Base-by-base conservation (phyloP, 805 yeast species). In the Schwanniomyces vanrijiae region DNA sequence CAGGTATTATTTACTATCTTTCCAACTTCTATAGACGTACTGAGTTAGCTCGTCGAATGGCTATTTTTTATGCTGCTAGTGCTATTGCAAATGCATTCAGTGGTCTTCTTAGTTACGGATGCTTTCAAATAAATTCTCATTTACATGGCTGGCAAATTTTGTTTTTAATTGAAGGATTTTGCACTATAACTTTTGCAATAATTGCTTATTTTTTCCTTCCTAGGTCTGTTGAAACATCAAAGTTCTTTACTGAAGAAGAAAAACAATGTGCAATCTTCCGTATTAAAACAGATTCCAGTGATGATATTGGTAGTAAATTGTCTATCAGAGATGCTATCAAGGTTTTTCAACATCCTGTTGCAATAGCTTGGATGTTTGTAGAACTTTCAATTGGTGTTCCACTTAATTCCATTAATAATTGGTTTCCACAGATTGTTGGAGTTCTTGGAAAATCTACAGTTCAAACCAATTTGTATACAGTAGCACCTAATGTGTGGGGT, bases 361-460 rank as follows among this genome's bases (percentile, higher is more conserved):
- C 73, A 9, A 52, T 71, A 43, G 69, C 68, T 9, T 76, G 80
- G 80, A 59, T 76, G 64, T 56, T 74, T 21, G 62, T 64, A 31
- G 80, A 76, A 61, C 58, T 76, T 39, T 61, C 69, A 35, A 67
- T 76, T 40, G 81, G 80, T 45, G 81, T 76, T 20, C 81, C 81
- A 2, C 58, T 76, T 28, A 74, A 73, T 49, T 73, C 78, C n/a
- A 67, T 73, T 48, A 70, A 71, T 46, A 75, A 72, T 55, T 75
- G 78, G 78, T 73, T 76, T 50, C 80, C 81, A 3, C 81, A 75
- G 52, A 71, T 71, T 48, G 62, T 71, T 43, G 59, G 57, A 22
- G 59, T 61, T 11, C 56, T 71, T 37, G 76, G 75, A 14, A 68
- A 69, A 43, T 69, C 75, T 2, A 61, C 72, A 1, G 75, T 71